These are phyloP conservation scores for Planoprotostelium fungivorum DNA, from an alignment of 78 protist species.

Conservation along the genomic window DNA sequence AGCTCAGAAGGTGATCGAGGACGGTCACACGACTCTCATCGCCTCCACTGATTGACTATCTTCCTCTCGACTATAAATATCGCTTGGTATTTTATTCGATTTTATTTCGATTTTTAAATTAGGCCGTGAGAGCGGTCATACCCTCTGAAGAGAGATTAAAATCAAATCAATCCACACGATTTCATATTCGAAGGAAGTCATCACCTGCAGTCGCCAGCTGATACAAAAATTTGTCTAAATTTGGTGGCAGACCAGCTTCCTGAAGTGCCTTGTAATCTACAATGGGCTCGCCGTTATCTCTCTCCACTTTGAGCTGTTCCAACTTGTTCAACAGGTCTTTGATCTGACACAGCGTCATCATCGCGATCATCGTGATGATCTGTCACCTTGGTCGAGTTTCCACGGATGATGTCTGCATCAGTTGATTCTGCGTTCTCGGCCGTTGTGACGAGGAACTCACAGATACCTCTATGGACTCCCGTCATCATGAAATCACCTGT, in stretches of 20 bases:
- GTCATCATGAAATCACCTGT: background rate
- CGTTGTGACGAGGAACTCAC: background rate
- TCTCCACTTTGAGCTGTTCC: background rate
- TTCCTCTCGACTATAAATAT: no score
- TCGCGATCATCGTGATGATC: no score
- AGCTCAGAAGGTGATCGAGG: constrained; percentile 23
- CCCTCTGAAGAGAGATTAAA: background rate
- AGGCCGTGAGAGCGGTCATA: background rate
- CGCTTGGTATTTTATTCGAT: no score
- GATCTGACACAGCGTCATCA: no score
- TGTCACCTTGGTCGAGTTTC: background rate
- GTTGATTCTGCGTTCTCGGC: background rate
- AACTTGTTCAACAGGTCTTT: background rate
- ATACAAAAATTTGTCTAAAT: background rate
- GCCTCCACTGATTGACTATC: no score
- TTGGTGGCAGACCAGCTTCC: background rate
- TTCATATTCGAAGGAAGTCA: no score
- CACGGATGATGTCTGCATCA: background rate
- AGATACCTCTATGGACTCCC: background rate
- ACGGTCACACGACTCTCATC: constrained; percentile 22
- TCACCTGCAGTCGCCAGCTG: background rate
- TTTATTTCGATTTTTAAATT: background rate
- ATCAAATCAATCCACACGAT: background rate
- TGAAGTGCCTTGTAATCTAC: background rate
- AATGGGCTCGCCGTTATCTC: background rate